These are phyloP conservation scores for Endogone sp. DNA, from an alignment of 192 early-diverging fungal species.

Conservation along the genomic window DNA sequence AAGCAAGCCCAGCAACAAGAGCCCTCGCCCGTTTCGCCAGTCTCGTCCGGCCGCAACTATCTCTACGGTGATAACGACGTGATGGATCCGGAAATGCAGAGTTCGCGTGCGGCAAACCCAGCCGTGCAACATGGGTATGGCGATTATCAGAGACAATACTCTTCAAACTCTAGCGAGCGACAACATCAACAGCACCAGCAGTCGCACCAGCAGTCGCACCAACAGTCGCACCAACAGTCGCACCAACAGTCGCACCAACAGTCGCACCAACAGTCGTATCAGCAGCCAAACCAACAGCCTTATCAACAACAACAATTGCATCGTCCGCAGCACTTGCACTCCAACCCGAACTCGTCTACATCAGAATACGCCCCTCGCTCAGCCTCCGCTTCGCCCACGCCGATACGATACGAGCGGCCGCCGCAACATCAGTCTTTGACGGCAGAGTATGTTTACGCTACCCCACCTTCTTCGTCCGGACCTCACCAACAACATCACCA, in stretches of 20 bases:
- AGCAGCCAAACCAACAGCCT: neutral
- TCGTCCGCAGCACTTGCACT: neutral
- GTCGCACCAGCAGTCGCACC: constrained; percentile 2
- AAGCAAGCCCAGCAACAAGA: constrained; percentile 1
- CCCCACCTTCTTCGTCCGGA: no score
- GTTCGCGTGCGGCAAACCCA: neutral
- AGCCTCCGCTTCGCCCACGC: no score
- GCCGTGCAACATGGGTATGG: neutral
- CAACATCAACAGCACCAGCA: constrained; percentile 6
- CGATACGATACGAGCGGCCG: neutral
- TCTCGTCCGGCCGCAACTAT: neutral
- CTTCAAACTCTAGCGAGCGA: neutral
- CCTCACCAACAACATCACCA: no score
- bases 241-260: constrained; percentile 13
- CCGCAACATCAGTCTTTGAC: neutral
- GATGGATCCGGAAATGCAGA: neutral
- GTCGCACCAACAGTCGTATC: constrained; percentile 12
- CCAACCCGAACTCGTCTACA: neutral
- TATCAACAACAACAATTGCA: no score
- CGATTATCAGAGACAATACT: no score
- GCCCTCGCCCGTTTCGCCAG: constrained; percentile 3
- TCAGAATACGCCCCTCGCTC: no score
- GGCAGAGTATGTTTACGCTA: neutral
- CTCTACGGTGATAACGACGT: neutral
- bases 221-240: constrained; percentile 4